Evolutionary conservation across 75 land plant genomes (phyloP).

Genomic region (Azolla pinnata): DNA sequence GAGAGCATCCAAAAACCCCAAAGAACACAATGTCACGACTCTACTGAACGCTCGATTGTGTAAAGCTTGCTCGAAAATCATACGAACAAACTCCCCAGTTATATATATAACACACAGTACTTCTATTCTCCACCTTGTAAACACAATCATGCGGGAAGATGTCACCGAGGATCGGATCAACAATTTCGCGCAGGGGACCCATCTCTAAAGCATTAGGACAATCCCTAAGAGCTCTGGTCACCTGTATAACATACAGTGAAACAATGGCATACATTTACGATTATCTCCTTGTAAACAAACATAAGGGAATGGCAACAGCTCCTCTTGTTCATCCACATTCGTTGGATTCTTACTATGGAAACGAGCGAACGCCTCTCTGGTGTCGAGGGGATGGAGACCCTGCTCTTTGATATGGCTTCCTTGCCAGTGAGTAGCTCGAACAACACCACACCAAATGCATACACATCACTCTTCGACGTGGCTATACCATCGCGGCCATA

Average conservation of each 20-base stretch:
- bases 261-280: too few species aligned
- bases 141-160: slow-evolving; percentile 69
- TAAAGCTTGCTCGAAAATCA: too few species aligned
- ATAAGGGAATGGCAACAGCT: too few species aligned
- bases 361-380: slow-evolving; percentile 63
- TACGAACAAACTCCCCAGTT: too few species aligned
- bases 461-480: slow-evolving; percentile 73
- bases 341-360: slow-evolving; percentile 72
- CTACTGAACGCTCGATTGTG: too few species aligned
- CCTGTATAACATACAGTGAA: slow-evolving; percentile 40
- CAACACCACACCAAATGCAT: slow-evolving; percentile 88
- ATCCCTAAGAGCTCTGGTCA: slow-evolving; percentile 49
- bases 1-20: too few species aligned
- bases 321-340: too few species aligned
- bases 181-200: slow-evolving; percentile 45
- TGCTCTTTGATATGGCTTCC: slow-evolving; percentile 53
- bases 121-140: slow-evolving; percentile 55
- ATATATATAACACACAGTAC: too few species aligned
- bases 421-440: slow-evolving; percentile 73
- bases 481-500: slow-evolving; percentile 73
- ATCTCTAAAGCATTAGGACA: slow-evolving; percentile 41
- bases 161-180: slow-evolving; percentile 55
- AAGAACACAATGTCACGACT: too few species aligned
- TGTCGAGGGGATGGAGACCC: slow-evolving; percentile 24
- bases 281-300: too few species aligned